Base-by-base conservation (phyloP, 2,329 filamentous ascomycete species). In the Fusarium globosum region DNA sequence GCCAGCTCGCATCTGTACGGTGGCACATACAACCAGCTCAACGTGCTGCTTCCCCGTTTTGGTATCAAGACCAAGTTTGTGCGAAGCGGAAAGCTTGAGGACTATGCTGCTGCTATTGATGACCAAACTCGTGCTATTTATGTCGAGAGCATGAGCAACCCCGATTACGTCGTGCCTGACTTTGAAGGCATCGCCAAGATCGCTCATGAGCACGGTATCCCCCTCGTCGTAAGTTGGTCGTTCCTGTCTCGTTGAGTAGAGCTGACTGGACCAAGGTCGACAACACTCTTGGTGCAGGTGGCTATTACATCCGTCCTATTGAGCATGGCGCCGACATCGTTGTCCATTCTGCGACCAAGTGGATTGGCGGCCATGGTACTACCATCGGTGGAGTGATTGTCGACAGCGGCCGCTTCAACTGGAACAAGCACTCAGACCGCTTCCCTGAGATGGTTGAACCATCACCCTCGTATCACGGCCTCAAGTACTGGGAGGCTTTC, bases 1-100 rank as follows among this genome's bases (percentile, higher is more conserved):
- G 92, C 94, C 20, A 97, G 95, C 11, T 92, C 92, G 56, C 97
- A 97, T 84, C 86, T 98, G 61, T 97, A 98, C 83, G 95, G 95
- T 74, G 95, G 95, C 81, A 98, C 96, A 16, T 98, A 97, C 87
- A 98, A 98, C 85, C 96, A 98, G 86, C 90, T 98, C 85, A 98
- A 98, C 85, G 95, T 98, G 46, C 88, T 94, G 74, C 87, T 98
- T 62, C 93, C 94, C 8, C 90, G 95, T 18, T 85, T 97, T 51
- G 96, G 96, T 68, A 95, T 98, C 80, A 86, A 87, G 45, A 96
- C 94, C 79, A 97, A 95, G 85, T 98, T 98, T 78, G 89, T 97
- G 78, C 87, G 91, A 64, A 94, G 94, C 45, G 95, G 97, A 82
- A 91, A 90, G 65, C 86, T 93, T 20, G 92, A 92, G 76, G 94